Conservation (phyloP, 257 asterid species). For the Nicotiana obtusifolia region DNA sequence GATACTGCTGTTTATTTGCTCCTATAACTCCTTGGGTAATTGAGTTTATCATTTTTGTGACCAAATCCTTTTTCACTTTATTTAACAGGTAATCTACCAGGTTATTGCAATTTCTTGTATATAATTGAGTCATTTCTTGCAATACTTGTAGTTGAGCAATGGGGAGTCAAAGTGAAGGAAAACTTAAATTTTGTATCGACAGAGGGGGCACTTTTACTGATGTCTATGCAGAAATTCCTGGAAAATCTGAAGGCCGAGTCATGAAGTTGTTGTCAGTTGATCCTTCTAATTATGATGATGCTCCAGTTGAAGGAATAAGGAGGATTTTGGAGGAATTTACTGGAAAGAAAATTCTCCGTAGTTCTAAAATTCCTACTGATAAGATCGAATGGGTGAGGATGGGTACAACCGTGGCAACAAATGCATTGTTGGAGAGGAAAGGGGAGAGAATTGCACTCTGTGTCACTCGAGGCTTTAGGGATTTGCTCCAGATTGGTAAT, state of each 20-base stretch:
- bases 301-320: slow-evolving; percentile 96
- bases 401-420: slow-evolving; percentile 99
- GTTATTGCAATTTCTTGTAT: background rate
- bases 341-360: slow-evolving; percentile 66
- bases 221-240: slow-evolving; percentile 94
- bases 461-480: slow-evolving; percentile 81
- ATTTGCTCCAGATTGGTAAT: slow-evolving; percentile 88
- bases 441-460: slow-evolving; percentile 92
- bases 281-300: slow-evolving; percentile 91
- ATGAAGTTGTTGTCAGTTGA: slow-evolving; percentile 93
- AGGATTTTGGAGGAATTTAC: slow-evolving; percentile 82
- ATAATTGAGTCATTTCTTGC: background rate
- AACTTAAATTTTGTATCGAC: slow-evolving; percentile 83
- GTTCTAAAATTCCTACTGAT: slow-evolving; percentile 78
- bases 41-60: background rate
- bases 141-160: slow-evolving; percentile 18
- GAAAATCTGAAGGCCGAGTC: slow-evolving; percentile 72
- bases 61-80: background rate
- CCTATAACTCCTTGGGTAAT: background rate
- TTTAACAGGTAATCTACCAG: slow-evolving; percentile 1
- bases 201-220: slow-evolving; percentile 98
- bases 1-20: background rate
- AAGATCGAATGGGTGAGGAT: slow-evolving; percentile 96
- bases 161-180: slow-evolving; percentile 57
- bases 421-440: slow-evolving; percentile 85